Evolutionary conservation across 2,329 filamentous ascomycete genomes (phyloP), one percentile per base, ranked within the genome.

Genomic region (Ophiostoma triangulosporum): DNA sequence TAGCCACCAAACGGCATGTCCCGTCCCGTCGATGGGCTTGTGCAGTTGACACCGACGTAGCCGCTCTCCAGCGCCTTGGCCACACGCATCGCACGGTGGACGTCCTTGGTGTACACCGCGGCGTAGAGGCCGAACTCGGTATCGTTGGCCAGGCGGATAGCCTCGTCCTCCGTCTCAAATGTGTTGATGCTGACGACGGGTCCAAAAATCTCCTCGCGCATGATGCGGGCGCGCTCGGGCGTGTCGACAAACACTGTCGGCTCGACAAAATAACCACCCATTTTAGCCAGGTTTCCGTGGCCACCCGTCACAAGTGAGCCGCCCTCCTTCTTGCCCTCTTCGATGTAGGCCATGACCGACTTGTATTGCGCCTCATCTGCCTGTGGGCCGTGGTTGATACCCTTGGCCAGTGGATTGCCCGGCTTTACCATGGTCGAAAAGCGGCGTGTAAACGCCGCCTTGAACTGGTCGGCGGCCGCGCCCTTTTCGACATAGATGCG

Each of bases 191-290:
- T 68, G 1, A 75, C 72, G 46, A 79, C 75, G 4, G 75, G 75
- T 1, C 75, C 75, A 56, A 78, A 78, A 8, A 78, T 69, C 57
- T 77, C 73, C 58, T 76, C 71, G n/a, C 68, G 66, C 61, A 69
- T 71, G 53, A 77, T 69, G 51, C 63, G 60, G 3, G 66, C 64
- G 32, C 64, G 57, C 52, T 69, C 65, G 24, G 66, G 62, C 6
- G 66, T 60, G 38, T 66, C 58, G 27, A 61, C 60, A 62, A 71
- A 71, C 43, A 72, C 65, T 27, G 68, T 67, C 0, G 70, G 69
- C 54, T 66, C 62, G 38, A 73, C 61, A 57, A 68, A 69, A 55
- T 63, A 65, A 29, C 69, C 67, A 51, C 58, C 59, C 2, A 11
- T 56, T 2, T 4, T 35, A 7, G 56, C 58, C 24, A 61, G 57